Base-by-base conservation (phyloP, 352 stramenopile species). In the Saprolegnia parasitica region DNA sequence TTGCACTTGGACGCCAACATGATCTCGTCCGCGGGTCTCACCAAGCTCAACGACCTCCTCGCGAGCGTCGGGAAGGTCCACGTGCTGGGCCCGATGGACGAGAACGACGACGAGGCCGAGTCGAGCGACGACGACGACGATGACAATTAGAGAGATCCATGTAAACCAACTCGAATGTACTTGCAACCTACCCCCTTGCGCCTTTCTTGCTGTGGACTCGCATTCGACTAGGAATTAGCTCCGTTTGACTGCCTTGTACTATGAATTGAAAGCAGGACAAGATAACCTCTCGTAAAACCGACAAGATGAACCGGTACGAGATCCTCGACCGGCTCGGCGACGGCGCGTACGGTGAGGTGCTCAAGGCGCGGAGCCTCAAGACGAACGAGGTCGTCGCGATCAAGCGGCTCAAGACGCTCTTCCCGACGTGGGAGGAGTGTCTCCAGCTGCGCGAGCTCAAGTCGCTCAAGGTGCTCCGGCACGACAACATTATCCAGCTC, bases 291-390 rank as follows among this genome's bases (percentile, higher is more conserved):
- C 5, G 29, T 2, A 35, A 35, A 35, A 35, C 29, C 29, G 29
- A 35, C 29, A 35, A 26, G 26, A 96, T 95, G 88, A 96, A 97
- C 68, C 81, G 89, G 16, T 97, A 97, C 76, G 91, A 97, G 77
- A 77, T 97, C 39, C 86, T 96, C 11, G 92, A 98, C 72, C 78
- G 84, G 55, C 76, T 98, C 20, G 95, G 95, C 24, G 91, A 98
- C 74, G 94, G 94, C 26, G 94, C 95, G 39, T 98, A 97, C 70
- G 93, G 95, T 9, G 91, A 94, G 46, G 95, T 98, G 23, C 78
- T 90, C 23, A 94, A 95, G 67, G 94, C 94, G 16, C 82, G 92
- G 18, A 98, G 89, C 74, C 80, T 87, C 49, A 90, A 96, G 72
- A 97, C 88, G 8, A 84, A 91, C 35, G 94, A 98, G 67, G 76